Percentiles rank a stretch among this genome's conserved stretches.
These are phyloP conservation scores for Globisporangium ultimum DNA, from an alignment of 352 stramenopile genomes.

Conservation along the genomic window DNA sequence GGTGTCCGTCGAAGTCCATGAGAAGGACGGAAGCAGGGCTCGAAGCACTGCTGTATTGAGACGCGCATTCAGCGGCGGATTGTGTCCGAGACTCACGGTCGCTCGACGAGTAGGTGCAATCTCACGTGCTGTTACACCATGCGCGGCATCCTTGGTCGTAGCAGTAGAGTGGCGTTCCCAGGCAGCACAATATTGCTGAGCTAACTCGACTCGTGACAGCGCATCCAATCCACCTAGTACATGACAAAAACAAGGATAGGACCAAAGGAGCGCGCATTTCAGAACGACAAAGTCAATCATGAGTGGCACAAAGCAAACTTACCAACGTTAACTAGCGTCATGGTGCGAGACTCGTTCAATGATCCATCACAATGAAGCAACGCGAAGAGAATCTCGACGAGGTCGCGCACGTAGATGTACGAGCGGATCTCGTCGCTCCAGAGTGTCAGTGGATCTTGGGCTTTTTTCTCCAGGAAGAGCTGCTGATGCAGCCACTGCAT, in stretches of 20 bases:
- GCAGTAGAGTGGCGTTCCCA: constrained; percentile 8
- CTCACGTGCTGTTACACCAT: constrained; percentile 4
- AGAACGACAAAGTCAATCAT: too few relatives aligned
- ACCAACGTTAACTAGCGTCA: constrained; percentile 51
- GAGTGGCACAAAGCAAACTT: constrained; percentile 1
- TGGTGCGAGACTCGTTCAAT: not conserved
- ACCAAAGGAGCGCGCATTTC: too few relatives aligned
- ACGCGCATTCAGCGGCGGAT: constrained; percentile 38
- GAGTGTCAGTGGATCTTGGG: constrained; percentile 27
- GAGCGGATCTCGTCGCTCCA: constrained; percentile 69
- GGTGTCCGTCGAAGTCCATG: constrained; percentile 7
- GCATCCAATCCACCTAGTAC: constrained; percentile 38
- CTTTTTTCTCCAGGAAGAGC: constrained; percentile 19
- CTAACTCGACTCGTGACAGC: constrained; percentile 48
- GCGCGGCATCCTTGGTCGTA: not conserved
- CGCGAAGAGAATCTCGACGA: constrained; percentile 34
- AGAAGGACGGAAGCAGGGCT: constrained; percentile 20
- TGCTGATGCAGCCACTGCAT: constrained; percentile 58
- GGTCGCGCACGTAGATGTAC: constrained; percentile 51
- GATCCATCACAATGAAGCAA: constrained; percentile 4
- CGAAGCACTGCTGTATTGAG: constrained; percentile 30
- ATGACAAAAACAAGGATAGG: too few relatives aligned
- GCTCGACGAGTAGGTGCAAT: constrained; percentile 27
- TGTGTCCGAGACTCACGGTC: constrained; percentile 40
- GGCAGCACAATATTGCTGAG: constrained; percentile 23